A percentile compares a stretch with the other conserved stretches of the same genome.
Evolutionary conservation across 495 filamentous ascomycete genomes (phyloP).

Genomic region (Lineolata rhizophorae): DNA sequence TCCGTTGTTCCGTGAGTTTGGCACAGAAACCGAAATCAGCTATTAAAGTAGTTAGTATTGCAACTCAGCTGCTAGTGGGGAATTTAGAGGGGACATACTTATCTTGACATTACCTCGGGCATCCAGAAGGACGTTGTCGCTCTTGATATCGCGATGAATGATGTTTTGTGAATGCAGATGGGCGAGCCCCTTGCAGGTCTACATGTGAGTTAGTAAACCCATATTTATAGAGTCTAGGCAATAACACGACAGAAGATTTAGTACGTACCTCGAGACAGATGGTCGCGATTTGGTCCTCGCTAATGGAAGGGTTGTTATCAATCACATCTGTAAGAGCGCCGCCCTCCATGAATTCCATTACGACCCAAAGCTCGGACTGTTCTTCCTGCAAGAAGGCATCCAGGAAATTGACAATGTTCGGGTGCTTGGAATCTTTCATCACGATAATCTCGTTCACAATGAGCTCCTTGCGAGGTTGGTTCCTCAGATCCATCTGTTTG

Average conservation of each 20-base stretch:
- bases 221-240: background rate
- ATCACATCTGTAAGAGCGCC: conserved; percentile 96
- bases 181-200: conserved; percentile 91
- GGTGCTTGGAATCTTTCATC: conserved; percentile 96
- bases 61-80: no score
- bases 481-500: conserved; percentile 97
- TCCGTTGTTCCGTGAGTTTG: conserved; percentile 91
- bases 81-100: conserved; percentile 52
- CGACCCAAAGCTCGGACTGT: conserved; percentile 87
- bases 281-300: conserved; percentile 90
- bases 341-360: conserved; percentile 99
- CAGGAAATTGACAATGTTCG: conserved; percentile 97
- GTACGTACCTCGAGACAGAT: conserved; percentile 75
- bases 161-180: conserved; percentile 90
- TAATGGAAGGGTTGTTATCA: conserved; percentile 79
- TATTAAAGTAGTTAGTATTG: conserved; percentile 21
- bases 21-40: conserved; percentile 98
- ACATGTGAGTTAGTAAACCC: conserved; percentile 4
- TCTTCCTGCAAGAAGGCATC: conserved; percentile 91
- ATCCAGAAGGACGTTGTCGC: conserved; percentile 90
- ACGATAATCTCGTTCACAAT: conserved; percentile 99
- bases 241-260: background rate
- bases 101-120: conserved; percentile 93
- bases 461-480: conserved; percentile 91
- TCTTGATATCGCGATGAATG: conserved; percentile 98